A percentile compares a stretch with the other conserved stretches of the same genome.
Evolutionary conservation across 139 green algal genomes (phyloP).

Genomic region (Chlamydomonas urium): DNA sequence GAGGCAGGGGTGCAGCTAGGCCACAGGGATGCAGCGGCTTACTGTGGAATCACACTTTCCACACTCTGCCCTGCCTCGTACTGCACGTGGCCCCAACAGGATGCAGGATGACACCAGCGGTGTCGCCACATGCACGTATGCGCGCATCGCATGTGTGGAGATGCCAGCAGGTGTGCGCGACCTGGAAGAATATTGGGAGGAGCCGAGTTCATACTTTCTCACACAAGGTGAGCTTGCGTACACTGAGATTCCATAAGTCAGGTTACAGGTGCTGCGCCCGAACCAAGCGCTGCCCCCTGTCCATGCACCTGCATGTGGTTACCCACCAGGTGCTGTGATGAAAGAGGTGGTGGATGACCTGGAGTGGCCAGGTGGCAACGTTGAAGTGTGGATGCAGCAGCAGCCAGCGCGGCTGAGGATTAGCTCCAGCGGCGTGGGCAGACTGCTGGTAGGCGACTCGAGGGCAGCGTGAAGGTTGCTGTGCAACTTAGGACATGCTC

Average conservation of each 20-base stretch:
- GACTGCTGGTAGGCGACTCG: too few species aligned
- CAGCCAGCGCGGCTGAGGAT: not conserved
- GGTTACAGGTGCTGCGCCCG: not conserved
- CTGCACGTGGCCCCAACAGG: too few species aligned
- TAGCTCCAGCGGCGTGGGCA: not conserved
- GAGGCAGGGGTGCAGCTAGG: too few species aligned
- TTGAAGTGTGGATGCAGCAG: not conserved
- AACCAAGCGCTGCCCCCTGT: not conserved
- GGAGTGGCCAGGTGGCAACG: slow-evolving; percentile 11
- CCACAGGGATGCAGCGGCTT: too few species aligned
- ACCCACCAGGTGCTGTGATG: slow-evolving; percentile 7
- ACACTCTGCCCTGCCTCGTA: not conserved
- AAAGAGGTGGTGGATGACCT: slow-evolving; percentile 15
- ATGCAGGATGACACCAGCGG: slow-evolving; percentile 8
- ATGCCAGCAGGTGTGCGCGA: slow-evolving; percentile 5
- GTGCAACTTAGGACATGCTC: too few species aligned
- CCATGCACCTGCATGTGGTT: not conserved
- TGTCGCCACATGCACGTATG: not conserved
- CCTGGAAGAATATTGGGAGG: slow-evolving; percentile 7
- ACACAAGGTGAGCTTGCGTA: not conserved
- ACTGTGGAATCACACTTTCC: too few species aligned
- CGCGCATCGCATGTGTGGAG: slow-evolving; percentile 5
- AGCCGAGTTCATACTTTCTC: slow-evolving; percentile 11
- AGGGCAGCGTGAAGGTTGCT: too few species aligned
- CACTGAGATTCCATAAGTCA: not conserved